Evolutionary conservation across 805 yeast genomes (phyloP), one percentile per base, ranked within the genome.

Genomic region (Candida broadrunensis): DNA sequence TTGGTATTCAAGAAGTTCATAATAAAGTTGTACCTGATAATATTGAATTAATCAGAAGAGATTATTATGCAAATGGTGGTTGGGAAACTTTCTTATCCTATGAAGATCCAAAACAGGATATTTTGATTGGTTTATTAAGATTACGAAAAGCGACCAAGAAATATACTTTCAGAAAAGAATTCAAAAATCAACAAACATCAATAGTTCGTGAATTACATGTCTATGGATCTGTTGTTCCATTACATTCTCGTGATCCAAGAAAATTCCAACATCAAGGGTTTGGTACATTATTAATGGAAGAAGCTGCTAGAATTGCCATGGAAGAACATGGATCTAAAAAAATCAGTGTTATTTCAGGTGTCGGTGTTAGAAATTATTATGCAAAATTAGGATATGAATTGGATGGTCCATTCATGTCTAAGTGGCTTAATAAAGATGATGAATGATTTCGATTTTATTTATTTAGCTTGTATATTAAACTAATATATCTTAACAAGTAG

Each of bases 211-310:
- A 93, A 62, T 72, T 93, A 49, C 99, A 93, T 55, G 99, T 93
- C 23, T 93, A 93, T 56, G 99, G 99, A 12, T 86, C 96, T 3
- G 99, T 90, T 15, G 99, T 93, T 16, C 98, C 99, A 3, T 67
- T 93, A 43, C 99, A 93, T 61, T 85, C 95, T 3, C 77, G 98
- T 51, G 99, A 93, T 65, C 99, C 99, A 35, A 78, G 96, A 56
- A 93, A 93, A 64, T 93, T 93, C 72, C 99, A 93, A 69, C 99
- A 93, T 70, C 99, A 93, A 72, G 99, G 99, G 16, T 93, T 91
- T 61, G 99, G 99, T 48, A 91, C 99, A 5, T 72, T 93, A 54
- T 67, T 93, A 38, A 93, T 93, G 99, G 98, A 93, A 64, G 99
- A 93, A 64, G 99, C 99, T 3, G 98, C 88, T 55, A 77, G 97